Conservation (phyloP, 805 yeast genomes). For the Pichia nanzhaoensis region DNA sequence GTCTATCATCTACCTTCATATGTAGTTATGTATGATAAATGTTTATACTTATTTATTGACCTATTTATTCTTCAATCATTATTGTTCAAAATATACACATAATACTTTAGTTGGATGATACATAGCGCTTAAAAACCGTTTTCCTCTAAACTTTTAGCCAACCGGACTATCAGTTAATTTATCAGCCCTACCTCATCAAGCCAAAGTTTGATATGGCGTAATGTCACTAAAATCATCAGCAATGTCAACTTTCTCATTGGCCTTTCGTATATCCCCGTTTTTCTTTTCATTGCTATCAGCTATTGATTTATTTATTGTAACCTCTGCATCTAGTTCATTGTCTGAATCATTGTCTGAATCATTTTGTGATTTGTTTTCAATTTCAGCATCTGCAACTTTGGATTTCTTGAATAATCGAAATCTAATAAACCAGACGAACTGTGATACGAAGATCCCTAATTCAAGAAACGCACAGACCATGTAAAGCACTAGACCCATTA, state of each 20-base stretch:
- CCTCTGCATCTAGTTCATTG: background rate
- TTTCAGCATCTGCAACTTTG: constrained; percentile 1
- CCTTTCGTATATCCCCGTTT: no score
- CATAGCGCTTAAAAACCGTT: no score
- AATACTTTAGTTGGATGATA: no score
- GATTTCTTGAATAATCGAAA: constrained; percentile 24
- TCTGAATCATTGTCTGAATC: background rate
- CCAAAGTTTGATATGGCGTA: constrained; percentile 1
- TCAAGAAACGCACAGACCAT: constrained; percentile 68
- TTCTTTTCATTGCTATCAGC: background rate
- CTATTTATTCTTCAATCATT: constrained; percentile 7
- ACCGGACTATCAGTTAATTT: no score
- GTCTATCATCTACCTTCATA: background rate
- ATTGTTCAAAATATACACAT: background rate
- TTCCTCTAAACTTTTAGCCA: no score
- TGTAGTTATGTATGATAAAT: no score
- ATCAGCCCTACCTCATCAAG: background rate
- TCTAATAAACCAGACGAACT: constrained; percentile 59
- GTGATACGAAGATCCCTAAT: constrained; percentile 67
- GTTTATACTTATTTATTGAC: constrained; percentile 5
- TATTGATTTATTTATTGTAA: background rate
- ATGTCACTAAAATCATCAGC: background rate
- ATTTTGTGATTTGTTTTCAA: background rate
- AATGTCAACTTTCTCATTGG: background rate
- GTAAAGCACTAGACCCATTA: constrained; percentile 75